Conservation (phyloP, 2,329 filamentous ascomycete species). For the Trichoderma sp. region DNA sequence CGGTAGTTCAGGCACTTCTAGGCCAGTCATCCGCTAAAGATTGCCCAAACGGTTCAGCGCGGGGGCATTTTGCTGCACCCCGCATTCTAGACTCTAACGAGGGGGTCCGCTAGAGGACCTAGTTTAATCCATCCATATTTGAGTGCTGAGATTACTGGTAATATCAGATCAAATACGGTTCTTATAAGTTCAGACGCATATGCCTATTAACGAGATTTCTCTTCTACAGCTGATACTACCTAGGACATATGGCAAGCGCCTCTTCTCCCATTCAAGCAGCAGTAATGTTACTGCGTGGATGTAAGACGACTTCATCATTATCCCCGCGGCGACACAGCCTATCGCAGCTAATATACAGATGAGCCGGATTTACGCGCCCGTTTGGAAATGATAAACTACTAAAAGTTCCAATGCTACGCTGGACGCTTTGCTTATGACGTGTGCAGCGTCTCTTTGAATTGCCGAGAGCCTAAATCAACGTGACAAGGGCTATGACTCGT, state of each 20-base stretch:
- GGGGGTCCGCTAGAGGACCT: not conserved
- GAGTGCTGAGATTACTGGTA: not conserved
- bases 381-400: not conserved
- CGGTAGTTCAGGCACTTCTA: not conserved
- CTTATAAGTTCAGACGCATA: not conserved
- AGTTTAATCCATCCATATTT: not conserved
- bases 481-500: slow-evolving; percentile 11
- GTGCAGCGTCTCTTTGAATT: not conserved
- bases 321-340: not conserved
- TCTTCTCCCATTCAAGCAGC: not conserved
- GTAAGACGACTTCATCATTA: not conserved
- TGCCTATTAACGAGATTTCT: not conserved
- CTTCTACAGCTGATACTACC: not conserved
- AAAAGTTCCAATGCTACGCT: not conserved
- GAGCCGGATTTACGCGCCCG: not conserved
- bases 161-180: not conserved
- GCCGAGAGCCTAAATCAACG: not conserved
- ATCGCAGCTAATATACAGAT: not conserved
- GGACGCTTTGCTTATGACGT: not conserved
- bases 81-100: not conserved
- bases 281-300: not conserved
- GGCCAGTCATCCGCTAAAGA: not conserved
- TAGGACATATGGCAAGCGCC: not conserved
- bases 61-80: slow-evolving; percentile 3
- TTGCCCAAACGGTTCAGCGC: not conserved